Base-by-base conservation (phyloP, 176 grass and related monocot species). In the Puya raimondii region DNA sequence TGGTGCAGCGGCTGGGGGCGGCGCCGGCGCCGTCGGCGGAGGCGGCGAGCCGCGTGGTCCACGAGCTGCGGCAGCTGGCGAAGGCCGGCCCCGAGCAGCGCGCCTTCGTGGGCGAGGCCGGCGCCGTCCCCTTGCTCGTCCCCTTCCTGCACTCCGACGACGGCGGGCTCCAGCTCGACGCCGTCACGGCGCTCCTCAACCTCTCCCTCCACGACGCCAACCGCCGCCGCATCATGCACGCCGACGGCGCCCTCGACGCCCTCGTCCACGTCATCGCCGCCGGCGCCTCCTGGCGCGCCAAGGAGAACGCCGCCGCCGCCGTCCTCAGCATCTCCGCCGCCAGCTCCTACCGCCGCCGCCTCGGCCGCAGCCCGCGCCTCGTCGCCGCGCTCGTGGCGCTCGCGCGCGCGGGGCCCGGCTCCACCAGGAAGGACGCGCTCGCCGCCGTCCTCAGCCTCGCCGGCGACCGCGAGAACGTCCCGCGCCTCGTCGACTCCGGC, bases 171-270 rank as follows among this genome's bases (percentile, higher is more conserved):
- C 90, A 99, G 77, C 82, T 99, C 42, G 88, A 93, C 84, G 85
- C 90, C 10, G 80, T 99, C 11, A 93, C 94, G 3, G 94, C 87
- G 50, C 59, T 99, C 72, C 87, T 99, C 6, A 99, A 99, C 78
- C 90, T 99, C 0, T 99, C 90, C 11, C 88, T 94, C 16, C 82
- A 91, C 18, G 95, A 99, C 63, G 84, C 90, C 23, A 99, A 99
- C 87, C 93, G 91, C 80, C 85, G 87, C 84, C 90, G 82, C 57
- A 91, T 99, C 78, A 94, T 99, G 95, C 90, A 99, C 76, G 82
- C 82, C 2, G 87, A 99, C 27, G 90, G 95, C 70, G 87, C 74
- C 23, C 47, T 86, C 2, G 84, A 94, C 25, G 87, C 82, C 1
- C 72, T 99, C 25, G 65, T 73, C 25, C 80, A 91, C 13, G 72